Base-by-base conservation (phyloP, 352 stramenopile genomes). In the Phytophthora palmivora region DNA sequence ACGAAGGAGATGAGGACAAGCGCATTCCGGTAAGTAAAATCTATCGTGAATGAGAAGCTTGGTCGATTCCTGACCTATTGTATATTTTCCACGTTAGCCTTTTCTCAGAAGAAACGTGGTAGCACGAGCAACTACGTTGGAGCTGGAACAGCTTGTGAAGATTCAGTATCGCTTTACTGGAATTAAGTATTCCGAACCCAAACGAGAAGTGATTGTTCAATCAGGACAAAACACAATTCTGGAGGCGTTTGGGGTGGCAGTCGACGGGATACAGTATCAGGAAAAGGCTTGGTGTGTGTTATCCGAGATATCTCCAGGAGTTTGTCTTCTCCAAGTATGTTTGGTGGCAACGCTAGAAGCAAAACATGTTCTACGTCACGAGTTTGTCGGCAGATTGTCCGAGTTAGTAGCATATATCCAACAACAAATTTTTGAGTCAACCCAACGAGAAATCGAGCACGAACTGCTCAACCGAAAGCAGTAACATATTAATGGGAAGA, bases 171-270 rank as follows among this genome's bases (percentile, higher is more conserved):
- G 42, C 2, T 48, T 48, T 18, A 39, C n/a, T 16, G n/a, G 15
- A 15, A 51, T 39, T 4, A 37, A 51, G 15, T 39, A 51, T 51
- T 6, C 26, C 12, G 44, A 51, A 7, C 26, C 8, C 26, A 51
- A 51, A 8, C 44, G 44, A 26, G 44, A 52, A 28, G 44, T 54
- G 10, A 54, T 54, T 11, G 46, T 54, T 1, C 2, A 33, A 5
- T 39, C 44, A 8, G 44, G 44, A 4, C 26, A 30, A 19, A 38
- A 51, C 44, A 16, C 21, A 2, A 15, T 51, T 14, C 16, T 51
- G 8, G 44, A 42, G 19, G 46, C 30, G 0, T 43, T 42, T 54
- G 46, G 46, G 21, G 46, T 22, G 8, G 46, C 32, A 15, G 30
- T 54, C 18, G 46, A 43, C 16, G 32, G 11, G 14, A 42, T 54